Evolutionary conservation across 345 rosid genomes (phyloP), one percentile per base, ranked within the genome.

Genomic region (Brassica carinata): DNA sequence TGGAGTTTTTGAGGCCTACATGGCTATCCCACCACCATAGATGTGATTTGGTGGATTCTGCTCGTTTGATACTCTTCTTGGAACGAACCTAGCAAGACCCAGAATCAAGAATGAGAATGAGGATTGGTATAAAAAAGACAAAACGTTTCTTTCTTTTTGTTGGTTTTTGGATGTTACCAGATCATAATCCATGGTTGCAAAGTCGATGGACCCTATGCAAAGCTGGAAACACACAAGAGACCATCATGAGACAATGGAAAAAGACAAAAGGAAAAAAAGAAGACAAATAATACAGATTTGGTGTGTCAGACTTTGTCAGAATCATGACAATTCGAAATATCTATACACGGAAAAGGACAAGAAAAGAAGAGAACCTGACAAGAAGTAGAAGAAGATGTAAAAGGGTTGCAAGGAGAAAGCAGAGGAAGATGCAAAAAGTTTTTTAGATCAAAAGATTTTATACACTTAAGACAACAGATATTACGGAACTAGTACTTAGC

Each of bases 1-100:
- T 84, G 14, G 90, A 79, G 26, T 82, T 87, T 14, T 77, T 76
- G 33, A 75, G 82, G 27, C 85, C 83, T 75, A 77, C 73, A 74
- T 83, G 88, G 74, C 81, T 72, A 74, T 82, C 90, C 64, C 77
- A 81, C 80, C 90, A 65, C 87, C 86, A 84, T 65, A 83, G 89
- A 82, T 90, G 81, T 18, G 90, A 79, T 82, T 88, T 90, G 19
- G 84, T 88, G 10, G 84, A 81, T 43, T 87, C 87, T 79, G 67
- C 40, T 76, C 89, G 85, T 72, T 84, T 88, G 87, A 89, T 71
- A 67, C 63, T 83, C 73, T 53, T 89, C 67, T 74, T 77, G 8
- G 87, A 77, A 48, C 78, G 84, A 79, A 75, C 76, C 87, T 84
- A 71, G 4, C 70, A 75, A 59, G 27, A 74, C 23, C 23, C 53